These are phyloP conservation scores for Taphrina confusa DNA, from an alignment of 1,139 yeast species.

Conservation along the genomic window DNA sequence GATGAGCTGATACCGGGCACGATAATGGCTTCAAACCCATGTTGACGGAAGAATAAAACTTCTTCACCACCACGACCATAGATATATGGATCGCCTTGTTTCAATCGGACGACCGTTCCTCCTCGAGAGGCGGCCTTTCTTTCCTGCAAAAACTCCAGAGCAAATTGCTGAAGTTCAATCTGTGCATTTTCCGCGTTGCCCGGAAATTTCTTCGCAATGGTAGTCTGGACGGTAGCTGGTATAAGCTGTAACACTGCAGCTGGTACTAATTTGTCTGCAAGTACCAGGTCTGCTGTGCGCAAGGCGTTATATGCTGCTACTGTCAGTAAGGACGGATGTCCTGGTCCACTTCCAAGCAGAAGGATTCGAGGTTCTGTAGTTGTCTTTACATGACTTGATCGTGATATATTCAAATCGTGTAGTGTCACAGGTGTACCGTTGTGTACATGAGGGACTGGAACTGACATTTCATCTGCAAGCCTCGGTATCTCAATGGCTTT, in stretches of 20 bases:
- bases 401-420: constrained; percentile 15
- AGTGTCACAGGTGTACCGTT: constrained; percentile 17
- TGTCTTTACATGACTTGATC: neutral
- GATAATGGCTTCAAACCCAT: constrained; percentile 72
- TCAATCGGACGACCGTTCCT: constrained; percentile 77
- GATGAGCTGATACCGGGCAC: constrained; percentile 91
- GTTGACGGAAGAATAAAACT: constrained; percentile 61
- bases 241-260: constrained; percentile 78
- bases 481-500: neutral
- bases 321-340: constrained; percentile 77
- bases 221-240: constrained; percentile 70
- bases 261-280: constrained; percentile 93
- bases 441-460: no score
- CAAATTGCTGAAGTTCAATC: constrained; percentile 71
- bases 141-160: constrained; percentile 58
- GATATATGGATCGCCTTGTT: constrained; percentile 96
- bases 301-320: constrained; percentile 83
- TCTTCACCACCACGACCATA: constrained; percentile 98
- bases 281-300: constrained; percentile 73
- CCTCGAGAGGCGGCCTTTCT: constrained; percentile 50
- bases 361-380: constrained; percentile 59
- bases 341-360: constrained; percentile 93
- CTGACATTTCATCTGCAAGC: neutral
- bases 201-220: constrained; percentile 91
- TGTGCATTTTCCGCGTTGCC: constrained; percentile 97